phyloP scores from a whole-genome alignment of 495 filamentous ascomycete species.

The Aspergillus egyptiacus region DNA sequence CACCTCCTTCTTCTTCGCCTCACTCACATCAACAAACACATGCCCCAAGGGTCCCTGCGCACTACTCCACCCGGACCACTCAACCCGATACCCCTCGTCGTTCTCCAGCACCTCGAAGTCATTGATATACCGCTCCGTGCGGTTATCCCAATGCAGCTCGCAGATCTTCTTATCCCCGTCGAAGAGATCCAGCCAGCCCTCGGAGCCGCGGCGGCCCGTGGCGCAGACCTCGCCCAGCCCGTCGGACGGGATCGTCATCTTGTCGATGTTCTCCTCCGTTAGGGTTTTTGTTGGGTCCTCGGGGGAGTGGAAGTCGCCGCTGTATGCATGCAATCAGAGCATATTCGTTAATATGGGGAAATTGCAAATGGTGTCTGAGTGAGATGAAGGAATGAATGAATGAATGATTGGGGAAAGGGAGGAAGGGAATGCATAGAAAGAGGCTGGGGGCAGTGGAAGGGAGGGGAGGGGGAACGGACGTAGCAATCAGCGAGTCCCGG shows the following conservation, averaged over 20 bases:
- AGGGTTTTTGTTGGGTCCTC: constrained; percentile 24
- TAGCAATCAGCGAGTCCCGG: constrained; percentile 31
- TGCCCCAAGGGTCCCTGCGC: constrained; percentile 34
- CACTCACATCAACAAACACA: constrained; percentile 31
- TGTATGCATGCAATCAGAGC: constrained; percentile 13
- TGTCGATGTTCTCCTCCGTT: constrained; percentile 35
- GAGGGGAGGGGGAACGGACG: constrained; percentile 13
- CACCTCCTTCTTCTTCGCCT: constrained; percentile 18
- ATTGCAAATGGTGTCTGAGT: too few relatives aligned
- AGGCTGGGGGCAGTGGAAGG: too few relatives aligned
- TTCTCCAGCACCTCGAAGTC: constrained; percentile 30
- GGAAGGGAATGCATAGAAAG: too few relatives aligned
- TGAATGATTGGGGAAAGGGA: not conserved
- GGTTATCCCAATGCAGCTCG: constrained; percentile 40
- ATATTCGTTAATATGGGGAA: not conserved
- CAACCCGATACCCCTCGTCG: constrained; percentile 28
- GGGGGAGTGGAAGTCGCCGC: constrained; percentile 32
- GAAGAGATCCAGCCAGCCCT: constrained; percentile 36
- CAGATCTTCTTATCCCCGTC: constrained; percentile 35
- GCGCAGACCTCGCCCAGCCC: constrained; percentile 36
- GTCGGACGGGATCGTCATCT: constrained; percentile 26
- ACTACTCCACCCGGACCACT: constrained; percentile 34
- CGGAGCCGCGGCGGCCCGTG: constrained; percentile 31
- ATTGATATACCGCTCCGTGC: constrained; percentile 22
- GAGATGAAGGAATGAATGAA: not conserved